These are phyloP conservation scores for Calocybe cyanea DNA, from an alignment of 768 basidiomycete genomes.

Conservation along the genomic window DNA sequence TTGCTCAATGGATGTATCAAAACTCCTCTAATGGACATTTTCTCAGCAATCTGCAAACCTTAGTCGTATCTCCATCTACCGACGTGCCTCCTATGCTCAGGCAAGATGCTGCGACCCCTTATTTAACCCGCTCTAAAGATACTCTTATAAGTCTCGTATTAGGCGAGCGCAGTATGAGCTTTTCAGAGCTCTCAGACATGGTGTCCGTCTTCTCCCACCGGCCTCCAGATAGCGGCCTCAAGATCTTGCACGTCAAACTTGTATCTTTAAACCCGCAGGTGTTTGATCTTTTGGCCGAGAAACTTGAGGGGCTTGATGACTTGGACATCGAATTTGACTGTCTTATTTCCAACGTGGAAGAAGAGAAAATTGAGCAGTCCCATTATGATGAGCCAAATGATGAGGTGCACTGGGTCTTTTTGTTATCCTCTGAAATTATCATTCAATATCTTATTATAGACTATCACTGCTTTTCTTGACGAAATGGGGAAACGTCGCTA, in stretches of 20 bases:
- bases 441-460: background rate
- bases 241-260: constrained; percentile 17
- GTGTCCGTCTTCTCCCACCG: constrained; percentile 16
- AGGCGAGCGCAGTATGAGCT: constrained; percentile 9
- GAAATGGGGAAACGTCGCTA: constrained; percentile 10
- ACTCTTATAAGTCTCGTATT: constrained; percentile 12
- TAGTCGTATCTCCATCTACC: constrained; percentile 11
- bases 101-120: constrained; percentile 5
- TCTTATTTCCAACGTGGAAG: constrained; percentile 8
- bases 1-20: constrained; percentile 10
- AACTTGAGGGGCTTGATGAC: constrained; percentile 19
- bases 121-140: constrained; percentile 10
- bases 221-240: constrained; percentile 11
- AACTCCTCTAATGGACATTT: constrained; percentile 3
- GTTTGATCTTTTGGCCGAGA: constrained; percentile 21
- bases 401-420: background rate
- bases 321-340: constrained; percentile 15
- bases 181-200: constrained; percentile 12
- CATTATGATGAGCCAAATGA: constrained; percentile 8
- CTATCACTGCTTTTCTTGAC: constrained; percentile 5
- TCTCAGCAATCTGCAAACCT: constrained; percentile 8
- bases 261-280: constrained; percentile 19
- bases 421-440: background rate
- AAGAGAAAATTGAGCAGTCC: constrained; percentile 7
- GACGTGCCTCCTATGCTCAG: constrained; percentile 6